These are phyloP conservation scores for Solanum chacoense DNA, from an alignment of 305 asterid species.

Conservation along the genomic window DNA sequence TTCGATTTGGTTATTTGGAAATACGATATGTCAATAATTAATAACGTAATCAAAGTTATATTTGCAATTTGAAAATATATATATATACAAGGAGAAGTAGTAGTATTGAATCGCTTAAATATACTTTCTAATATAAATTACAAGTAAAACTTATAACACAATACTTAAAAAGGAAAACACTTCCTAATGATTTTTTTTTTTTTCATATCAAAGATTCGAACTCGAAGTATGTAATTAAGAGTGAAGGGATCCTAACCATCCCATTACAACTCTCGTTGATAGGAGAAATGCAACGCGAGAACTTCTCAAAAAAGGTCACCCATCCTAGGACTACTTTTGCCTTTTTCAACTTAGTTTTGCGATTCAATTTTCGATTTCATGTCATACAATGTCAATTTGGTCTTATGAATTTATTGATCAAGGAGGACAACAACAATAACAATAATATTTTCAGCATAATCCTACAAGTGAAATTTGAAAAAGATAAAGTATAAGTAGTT, in stretches of 20 bases:
- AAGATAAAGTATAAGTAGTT: not conserved
- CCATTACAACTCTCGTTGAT: not conserved
- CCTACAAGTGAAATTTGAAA: not conserved
- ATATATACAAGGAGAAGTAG: too few species aligned
- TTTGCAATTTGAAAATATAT: too few species aligned
- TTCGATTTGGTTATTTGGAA: too few species aligned
- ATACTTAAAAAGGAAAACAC: accelerated
- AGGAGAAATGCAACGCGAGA: not conserved
- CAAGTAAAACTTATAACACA: not conserved
- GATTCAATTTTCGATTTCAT: not conserved
- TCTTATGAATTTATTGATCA: not conserved
- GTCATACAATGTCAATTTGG: not conserved
- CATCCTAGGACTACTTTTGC: not conserved
- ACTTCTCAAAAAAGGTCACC: not conserved
- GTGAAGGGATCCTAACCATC: not conserved
- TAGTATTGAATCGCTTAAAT: too few species aligned
- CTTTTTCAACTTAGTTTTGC: not conserved
- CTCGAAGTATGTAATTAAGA: not conserved
- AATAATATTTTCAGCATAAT: not conserved
- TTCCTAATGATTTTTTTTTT: not conserved
- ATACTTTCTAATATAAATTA: too few species aligned
- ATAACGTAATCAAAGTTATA: too few species aligned
- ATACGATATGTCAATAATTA: too few species aligned
- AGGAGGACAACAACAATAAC: not conserved
- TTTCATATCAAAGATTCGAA: not conserved